These are phyloP conservation scores for Nigrospora sphaerica DNA, from an alignment of 2,329 filamentous ascomycete species.

Conservation along the genomic window DNA sequence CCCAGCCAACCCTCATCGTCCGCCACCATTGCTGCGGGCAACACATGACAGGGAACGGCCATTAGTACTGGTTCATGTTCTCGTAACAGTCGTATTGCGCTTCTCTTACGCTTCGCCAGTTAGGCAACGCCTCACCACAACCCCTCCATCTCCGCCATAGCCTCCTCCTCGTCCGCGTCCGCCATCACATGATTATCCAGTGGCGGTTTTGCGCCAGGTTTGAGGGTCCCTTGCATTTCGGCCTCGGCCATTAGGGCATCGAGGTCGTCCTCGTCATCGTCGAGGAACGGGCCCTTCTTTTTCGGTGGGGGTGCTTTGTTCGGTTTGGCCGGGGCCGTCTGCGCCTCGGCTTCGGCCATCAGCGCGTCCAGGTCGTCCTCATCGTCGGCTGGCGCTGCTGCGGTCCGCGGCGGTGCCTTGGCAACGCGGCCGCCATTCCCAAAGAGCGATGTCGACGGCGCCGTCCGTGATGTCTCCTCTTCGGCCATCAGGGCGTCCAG, in stretches of 20 bases:
- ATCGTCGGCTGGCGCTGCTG: conserved; percentile 10
- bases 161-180: conserved; percentile 57
- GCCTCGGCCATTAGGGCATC: conserved; percentile 34
- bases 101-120: not conserved
- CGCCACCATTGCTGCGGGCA: too few relatives aligned
- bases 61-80: not conserved
- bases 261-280: conserved; percentile 30
- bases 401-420: not conserved
- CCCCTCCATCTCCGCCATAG: conserved; percentile 58
- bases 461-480: conserved; percentile 2
- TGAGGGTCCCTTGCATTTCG: conserved; percentile 18
- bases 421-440: conserved; percentile 6
- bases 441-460: conserved; percentile 10
- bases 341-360: conserved; percentile 31
- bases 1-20: too few relatives aligned
- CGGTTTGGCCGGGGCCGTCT: conserved; percentile 7
- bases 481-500: conserved; percentile 35
- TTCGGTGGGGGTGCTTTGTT: conserved; percentile 5
- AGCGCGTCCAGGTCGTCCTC: conserved; percentile 22
- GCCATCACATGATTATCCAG: conserved; percentile 7
- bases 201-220: conserved; percentile 4
- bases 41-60: too few relatives aligned
- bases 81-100: not conserved
- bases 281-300: conserved; percentile 5
- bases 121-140: conserved; percentile 32